Evolutionary conservation across 768 basidiomycete species (phyloP), one percentile per base, ranked within the genome.

Genomic region (Pseudohyphozyma bogoriensis): DNA sequence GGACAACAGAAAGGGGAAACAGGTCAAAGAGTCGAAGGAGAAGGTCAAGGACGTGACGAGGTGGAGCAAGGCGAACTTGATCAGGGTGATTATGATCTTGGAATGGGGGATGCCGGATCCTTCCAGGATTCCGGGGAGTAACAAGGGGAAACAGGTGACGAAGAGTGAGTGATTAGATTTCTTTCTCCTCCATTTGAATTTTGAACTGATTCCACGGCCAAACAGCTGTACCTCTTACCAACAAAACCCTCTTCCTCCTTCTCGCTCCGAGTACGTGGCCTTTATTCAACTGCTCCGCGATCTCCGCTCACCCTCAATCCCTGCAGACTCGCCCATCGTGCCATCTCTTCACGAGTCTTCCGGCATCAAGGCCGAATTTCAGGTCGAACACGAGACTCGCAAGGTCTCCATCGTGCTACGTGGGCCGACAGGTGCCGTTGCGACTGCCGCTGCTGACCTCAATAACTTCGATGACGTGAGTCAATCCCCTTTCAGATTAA

Each of bases 1-100:
- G 22, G 26, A 44, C 22, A 24, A 12, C 24, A 61, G 35, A 44
- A 60, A 61, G 57, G 8, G 2, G 1, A n/a, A n/a, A n/a, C n/a
- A n/a, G n/a, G n/a, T n/a, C n/a, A n/a, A n/a, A n/a, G n/a, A n/a
- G n/a, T 59, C 58, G 40, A 53, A 2, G 7, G 62, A 60, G 65
- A 60, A 51, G 39, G 24, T 29, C 29, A 66, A 63, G 56, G 15
- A 37, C 36, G 8, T 63, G 22, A 58, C 60, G 11, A 59, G 58
- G 56, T 58, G 62, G 65, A 46, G 26, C 31, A 66, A 66, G 53
- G 28, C 37, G 20, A 61, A 66, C 49, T 45, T 66, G 22, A 31
- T 51, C 11, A 40, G 55, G 11, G 39, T 58, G 24, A 54, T 63
- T 13, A 18, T 66, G 55, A 37, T 63, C 9, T 28, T 51, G 39